These are phyloP conservation scores for Berberis thunbergii DNA, from an alignment of 164 flowering plant genomes.

Conservation along the genomic window DNA sequence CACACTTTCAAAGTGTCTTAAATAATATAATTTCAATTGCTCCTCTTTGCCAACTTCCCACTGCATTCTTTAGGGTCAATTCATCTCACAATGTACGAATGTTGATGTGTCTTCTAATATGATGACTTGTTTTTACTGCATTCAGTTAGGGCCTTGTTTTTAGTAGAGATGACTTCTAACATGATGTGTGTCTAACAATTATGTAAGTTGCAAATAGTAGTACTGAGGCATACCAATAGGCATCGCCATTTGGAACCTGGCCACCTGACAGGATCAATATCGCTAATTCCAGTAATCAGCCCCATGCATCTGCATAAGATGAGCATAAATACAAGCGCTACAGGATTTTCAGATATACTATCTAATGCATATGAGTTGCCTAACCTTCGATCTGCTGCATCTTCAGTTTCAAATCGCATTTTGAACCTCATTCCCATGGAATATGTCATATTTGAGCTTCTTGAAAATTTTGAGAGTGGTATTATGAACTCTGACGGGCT, in stretches of 20 bases:
- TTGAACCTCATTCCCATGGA: slow-evolving; percentile 75
- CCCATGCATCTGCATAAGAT: slow-evolving; percentile 57
- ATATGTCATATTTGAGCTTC: slow-evolving; percentile 42
- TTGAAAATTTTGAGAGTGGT: slow-evolving; percentile 55
- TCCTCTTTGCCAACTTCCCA: too few relatives aligned
- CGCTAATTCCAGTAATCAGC: slow-evolving; percentile 57
- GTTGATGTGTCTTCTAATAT: too few relatives aligned
- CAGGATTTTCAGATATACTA: background rate
- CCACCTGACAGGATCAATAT: slow-evolving; percentile 79
- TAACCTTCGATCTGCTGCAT: slow-evolving; percentile 82
- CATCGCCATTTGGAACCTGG: slow-evolving; percentile 90
- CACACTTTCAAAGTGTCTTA: too few relatives aligned
- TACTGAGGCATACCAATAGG: slow-evolving; percentile 44
- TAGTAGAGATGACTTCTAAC: too few relatives aligned
- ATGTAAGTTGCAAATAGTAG: background rate
- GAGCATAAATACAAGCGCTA: background rate
- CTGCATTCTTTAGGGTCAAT: too few relatives aligned
- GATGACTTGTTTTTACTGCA: too few relatives aligned
- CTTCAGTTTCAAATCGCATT: slow-evolving; percentile 84
- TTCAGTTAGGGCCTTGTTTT: too few relatives aligned
- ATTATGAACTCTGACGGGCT: slow-evolving; percentile 71
- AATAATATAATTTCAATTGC: too few relatives aligned
- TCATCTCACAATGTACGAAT: too few relatives aligned
- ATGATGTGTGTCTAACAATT: too few relatives aligned
- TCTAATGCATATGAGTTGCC: slow-evolving; percentile 1